phyloP scores from a whole-genome alignment of 2,329 filamentous ascomycete species.

The Diplodia mutila region DNA sequence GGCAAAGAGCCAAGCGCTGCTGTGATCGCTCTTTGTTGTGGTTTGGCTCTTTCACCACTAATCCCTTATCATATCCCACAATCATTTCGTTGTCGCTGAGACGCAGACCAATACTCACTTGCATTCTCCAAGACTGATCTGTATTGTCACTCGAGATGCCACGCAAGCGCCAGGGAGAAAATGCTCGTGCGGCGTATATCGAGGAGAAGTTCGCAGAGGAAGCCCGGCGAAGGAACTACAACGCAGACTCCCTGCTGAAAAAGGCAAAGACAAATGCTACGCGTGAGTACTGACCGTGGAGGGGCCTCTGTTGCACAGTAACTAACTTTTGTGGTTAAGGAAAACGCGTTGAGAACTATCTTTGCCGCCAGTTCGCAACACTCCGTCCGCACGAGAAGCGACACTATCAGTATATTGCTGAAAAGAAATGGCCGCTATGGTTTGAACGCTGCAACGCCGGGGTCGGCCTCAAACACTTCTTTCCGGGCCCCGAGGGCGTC shows the following conservation, averaged over 20 bases:
- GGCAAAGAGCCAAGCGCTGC: background rate
- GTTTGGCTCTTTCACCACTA: background rate
- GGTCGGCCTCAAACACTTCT: background rate
- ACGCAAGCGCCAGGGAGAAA: background rate
- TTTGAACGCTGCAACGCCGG: background rate
- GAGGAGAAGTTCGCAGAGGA: background rate
- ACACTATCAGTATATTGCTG: background rate
- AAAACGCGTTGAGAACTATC: background rate
- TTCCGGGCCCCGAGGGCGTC: background rate
- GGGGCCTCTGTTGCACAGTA: too few species aligned
- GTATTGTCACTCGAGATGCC: background rate
- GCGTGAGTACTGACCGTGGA: background rate
- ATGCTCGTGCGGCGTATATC: background rate
- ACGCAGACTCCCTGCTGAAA: background rate
- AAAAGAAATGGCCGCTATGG: background rate
- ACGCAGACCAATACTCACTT: background rate
- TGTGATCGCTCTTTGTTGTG: background rate
- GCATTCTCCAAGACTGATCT: background rate
- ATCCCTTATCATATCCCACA: too few species aligned
- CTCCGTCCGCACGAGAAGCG: background rate
- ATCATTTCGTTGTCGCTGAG: background rate
- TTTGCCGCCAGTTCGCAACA: background rate
- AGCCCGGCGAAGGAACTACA: background rate
- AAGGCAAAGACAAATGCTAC: background rate
- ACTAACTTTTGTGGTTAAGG: background rate